Evolutionary conservation across 2,329 filamentous ascomycete genomes (phyloP), one percentile per base, ranked within the genome.

Genomic region (Microcyclosporella mali): DNA sequence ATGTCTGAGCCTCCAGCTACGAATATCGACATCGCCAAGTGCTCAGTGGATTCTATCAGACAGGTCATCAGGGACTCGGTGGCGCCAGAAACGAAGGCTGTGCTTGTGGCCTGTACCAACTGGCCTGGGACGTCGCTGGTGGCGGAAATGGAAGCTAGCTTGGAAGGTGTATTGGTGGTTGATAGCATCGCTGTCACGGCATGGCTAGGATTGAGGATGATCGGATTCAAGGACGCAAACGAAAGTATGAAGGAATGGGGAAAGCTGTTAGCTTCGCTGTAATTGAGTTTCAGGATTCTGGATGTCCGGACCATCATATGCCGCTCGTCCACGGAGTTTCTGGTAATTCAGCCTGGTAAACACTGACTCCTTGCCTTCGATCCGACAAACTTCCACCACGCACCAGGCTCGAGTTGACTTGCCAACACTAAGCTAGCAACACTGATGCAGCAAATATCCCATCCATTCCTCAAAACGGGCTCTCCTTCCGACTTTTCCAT

Each of bases 31-130:
- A 54, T 55, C 36, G 55, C 47, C 6, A 47, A 41, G 40, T 45
- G 38, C 25, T 35, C 32, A 3, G 35, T 38, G 8, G 32, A 37
- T 6, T 40, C 50, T 10, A 60, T 65, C 37, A 56, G 54, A 40
- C 47, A 51, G 17, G 55, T 60, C 6, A 56, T 63, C 37, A 40
- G 50, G 19, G 49, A 45, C 11, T 56, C 56, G 10, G 50, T 59
- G 46, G 49, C 44, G 3, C 45, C 49, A 9, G 52, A 56, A 37
- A 56, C 54, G 2, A 53, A 63, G 28, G 55, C 58, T 16, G 52
- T 63, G 31, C 47, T 63, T 37, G 56, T 60, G 28, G 59, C 59
- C 10, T 61, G 62, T 37, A 65, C 62, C 10, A 64, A 65, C 46
- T 56, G 60, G 50, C 56, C 61, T 7, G 59, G 54, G 8, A 57